Evolutionary conservation across 345 rosid genomes (phyloP).

Genomic region (Gossypioides kirkii): DNA sequence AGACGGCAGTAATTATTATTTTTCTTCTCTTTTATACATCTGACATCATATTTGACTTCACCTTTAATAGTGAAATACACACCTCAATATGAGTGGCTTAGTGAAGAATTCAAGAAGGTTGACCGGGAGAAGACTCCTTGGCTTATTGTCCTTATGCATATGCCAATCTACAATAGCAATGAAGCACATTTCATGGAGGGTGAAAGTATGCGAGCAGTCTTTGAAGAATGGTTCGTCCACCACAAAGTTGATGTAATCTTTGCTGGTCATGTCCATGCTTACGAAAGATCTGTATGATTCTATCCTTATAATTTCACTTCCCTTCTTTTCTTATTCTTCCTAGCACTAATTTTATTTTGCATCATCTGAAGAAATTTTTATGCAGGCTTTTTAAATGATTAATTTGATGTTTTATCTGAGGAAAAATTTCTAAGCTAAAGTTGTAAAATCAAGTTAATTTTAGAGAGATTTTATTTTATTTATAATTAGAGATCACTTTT

Average conservation of each 20-base stretch:
- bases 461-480: not conserved
- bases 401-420: not conserved
- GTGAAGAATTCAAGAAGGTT: conserved; percentile 64
- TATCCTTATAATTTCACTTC: not conserved
- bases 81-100: conserved; percentile 82
- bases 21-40: not conserved
- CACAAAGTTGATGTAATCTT: conserved; percentile 74
- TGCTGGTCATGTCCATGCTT: conserved; percentile 98
- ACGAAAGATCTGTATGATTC: conserved; percentile 88
- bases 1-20: not conserved
- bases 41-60: conserved; percentile 2
- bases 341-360: not conserved
- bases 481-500: no score
- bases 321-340: not conserved
- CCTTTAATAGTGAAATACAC: conserved; percentile 73
- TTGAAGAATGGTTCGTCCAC: conserved; percentile 66
- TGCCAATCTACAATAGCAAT: conserved; percentile 77
- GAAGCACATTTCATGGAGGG: conserved; percentile 94
- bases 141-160: conserved; percentile 93
- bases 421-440: not conserved
- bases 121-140: conserved; percentile 92
- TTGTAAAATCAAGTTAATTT: not conserved
- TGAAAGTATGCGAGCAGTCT: conserved; percentile 83
- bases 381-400: not conserved
- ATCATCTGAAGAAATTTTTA: not conserved